phyloP scores from a whole-genome alignment of 179 eudicot species.

The Gypsophila paniculata region DNA sequence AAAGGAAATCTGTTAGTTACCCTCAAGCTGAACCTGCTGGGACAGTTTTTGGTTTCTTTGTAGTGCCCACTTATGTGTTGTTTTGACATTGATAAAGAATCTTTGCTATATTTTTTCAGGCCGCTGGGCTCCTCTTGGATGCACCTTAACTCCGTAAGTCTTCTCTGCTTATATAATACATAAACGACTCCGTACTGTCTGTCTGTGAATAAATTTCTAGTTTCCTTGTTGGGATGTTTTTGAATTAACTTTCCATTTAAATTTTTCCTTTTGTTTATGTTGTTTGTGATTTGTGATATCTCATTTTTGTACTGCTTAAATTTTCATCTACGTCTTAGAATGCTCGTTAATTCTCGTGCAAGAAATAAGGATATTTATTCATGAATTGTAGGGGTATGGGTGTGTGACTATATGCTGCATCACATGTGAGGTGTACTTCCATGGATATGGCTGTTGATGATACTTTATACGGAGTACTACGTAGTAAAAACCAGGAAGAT shows the following conservation, averaged over 20 bases:
- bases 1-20: conserved; percentile 18
- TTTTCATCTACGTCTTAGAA: neutral
- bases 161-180: neutral
- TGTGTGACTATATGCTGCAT: neutral
- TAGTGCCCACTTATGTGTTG: conserved; percentile 18
- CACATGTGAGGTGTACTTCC: conserved; percentile 1
- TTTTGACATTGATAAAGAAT: conserved; percentile 28
- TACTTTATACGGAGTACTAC: too few species aligned
- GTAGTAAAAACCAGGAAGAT: conserved; percentile 1
- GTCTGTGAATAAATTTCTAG: neutral
- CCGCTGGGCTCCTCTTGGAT: neutral
- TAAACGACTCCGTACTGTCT: neutral
- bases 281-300: neutral
- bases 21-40: conserved; percentile 12
- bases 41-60: conserved; percentile 15
- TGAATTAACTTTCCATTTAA: neutral
- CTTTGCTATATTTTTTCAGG: conserved; percentile 18
- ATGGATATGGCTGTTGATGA: neutral
- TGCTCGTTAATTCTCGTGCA: neutral
- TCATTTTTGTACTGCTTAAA: neutral
- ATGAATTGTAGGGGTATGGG: neutral
- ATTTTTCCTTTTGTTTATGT: neutral
- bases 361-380: neutral
- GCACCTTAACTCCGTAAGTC: neutral
- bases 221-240: neutral